Conservation (phyloP, 2,329 filamentous ascomycete species). For the Stachybotrys echinatus region DNA sequence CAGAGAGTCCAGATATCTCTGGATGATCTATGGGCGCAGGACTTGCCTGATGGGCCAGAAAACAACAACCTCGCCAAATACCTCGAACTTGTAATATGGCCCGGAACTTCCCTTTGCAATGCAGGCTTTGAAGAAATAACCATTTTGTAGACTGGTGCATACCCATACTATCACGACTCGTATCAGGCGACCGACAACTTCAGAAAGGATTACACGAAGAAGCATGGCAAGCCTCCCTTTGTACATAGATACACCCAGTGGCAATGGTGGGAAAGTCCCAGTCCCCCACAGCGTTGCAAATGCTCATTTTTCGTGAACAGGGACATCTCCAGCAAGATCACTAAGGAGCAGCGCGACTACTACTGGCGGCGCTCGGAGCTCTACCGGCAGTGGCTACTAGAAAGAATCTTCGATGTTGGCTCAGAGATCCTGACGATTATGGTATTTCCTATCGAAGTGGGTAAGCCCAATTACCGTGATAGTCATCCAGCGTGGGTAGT, state of each 20-base stretch:
- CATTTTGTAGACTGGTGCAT: constrained; percentile 2
- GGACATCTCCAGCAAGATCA: neutral
- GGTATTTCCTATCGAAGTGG: neutral
- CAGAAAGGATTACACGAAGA: constrained; percentile 1
- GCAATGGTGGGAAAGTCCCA: neutral
- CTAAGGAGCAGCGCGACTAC: neutral
- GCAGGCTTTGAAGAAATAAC: too few species aligned
- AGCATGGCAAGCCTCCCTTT: constrained; percentile 3
- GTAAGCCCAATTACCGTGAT: neutral
- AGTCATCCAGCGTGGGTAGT: too few species aligned
- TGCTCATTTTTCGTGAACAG: neutral
- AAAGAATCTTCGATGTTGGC: neutral
- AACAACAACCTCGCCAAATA: constrained; percentile 1
- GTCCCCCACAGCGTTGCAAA: too few species aligned
- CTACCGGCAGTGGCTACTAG: neutral
- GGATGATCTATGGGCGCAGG: neutral
- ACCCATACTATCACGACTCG: constrained; percentile 3
- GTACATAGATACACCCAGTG: constrained; percentile 2
- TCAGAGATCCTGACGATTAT: neutral
- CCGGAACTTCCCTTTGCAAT: too few species aligned
- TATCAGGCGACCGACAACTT: neutral
- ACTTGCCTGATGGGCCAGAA: constrained; percentile 3
- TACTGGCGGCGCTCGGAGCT: neutral
- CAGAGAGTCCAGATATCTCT: constrained; percentile 1
- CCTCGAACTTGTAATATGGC: constrained; percentile 1